phyloP scores from a whole-genome alignment of 176 grass and related monocot species.

The Carex pumila region DNA sequence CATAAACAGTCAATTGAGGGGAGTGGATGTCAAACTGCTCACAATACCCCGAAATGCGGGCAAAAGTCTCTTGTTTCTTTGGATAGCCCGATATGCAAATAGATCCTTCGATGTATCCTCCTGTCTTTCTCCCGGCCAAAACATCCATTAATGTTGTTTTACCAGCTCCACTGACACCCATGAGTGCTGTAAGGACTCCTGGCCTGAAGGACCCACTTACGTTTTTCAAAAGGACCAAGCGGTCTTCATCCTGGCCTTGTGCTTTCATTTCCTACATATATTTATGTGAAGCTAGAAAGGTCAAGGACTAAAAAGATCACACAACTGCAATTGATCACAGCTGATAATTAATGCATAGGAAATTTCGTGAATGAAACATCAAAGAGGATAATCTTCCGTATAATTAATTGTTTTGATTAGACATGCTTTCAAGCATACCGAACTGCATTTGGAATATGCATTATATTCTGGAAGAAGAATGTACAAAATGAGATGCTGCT shows the following conservation, averaged over 20 bases:
- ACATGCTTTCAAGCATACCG: background rate
- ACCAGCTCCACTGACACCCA: constrained; percentile 93
- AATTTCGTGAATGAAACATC: background rate
- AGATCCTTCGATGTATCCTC: constrained; percentile 73
- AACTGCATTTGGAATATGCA: background rate
- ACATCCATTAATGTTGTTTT: constrained; percentile 98
- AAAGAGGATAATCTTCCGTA: no score
- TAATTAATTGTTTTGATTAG: background rate
- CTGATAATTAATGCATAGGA: background rate
- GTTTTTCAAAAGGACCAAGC: constrained; percentile 63
- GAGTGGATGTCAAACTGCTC: constrained; percentile 94
- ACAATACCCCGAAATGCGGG: constrained; percentile 88
- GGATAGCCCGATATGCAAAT: constrained; percentile 82
- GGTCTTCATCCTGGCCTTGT: constrained; percentile 54
- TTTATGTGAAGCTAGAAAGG: constrained; percentile 12
- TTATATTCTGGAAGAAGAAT: background rate
- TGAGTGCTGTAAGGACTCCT: constrained; percentile 79
- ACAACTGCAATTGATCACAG: background rate
- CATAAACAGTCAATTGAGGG: constrained; percentile 74
- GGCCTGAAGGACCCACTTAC: constrained; percentile 92
- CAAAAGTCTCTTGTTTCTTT: constrained; percentile 92
- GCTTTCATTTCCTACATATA: constrained; percentile 85
- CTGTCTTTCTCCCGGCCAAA: constrained; percentile 85
- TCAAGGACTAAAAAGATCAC: background rate
- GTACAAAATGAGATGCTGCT: background rate